Base-by-base conservation (phyloP, 371 early-diverging fungal species). In the Lichtheimia corymbifera region DNA sequence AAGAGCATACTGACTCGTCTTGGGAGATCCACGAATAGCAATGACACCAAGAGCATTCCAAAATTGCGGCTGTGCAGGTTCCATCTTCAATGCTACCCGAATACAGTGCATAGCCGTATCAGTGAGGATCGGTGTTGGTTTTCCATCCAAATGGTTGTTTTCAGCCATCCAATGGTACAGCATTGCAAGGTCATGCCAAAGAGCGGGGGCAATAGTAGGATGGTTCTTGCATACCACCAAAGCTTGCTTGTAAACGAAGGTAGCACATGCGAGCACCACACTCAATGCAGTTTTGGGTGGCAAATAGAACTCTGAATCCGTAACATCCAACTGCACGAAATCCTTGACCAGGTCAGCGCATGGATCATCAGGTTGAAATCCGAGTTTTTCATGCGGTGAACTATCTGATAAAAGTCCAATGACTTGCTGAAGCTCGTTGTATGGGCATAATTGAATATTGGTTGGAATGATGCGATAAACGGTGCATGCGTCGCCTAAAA, bases 21-120 rank as follows among this genome's bases (percentile, higher is more conserved):
- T 80, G 14, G 87, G 77, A 30, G 89, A 62, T 9, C 65, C 55
- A 11, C 67, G 56, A 44, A 86, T 64, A 1, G 88, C 75, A 35
- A 88, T 81, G 1, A 91, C 80, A 24, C 95, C 96, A 50, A 93
- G 78, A 0, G 88, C 77, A 53, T 91, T 92, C 93, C 95, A 93
- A 27, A 83, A 88, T 0, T 74, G 55, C 3, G 74, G 73, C 41
- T 83, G 86, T 0, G 68, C 62, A 4, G 88, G 87, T 18, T 92
- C 84, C 42, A 86, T 64, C 53, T 81, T 83, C 11, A 94, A 59
- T 0, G 95, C 93, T 1, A 84, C 79, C 49, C 84, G 79, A 35
- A 87, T 63, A 57, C 83, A 86, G 6, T 72, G 66, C 22, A 85
- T 80, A 5, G 83, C 76, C 43, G 78, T 59, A 13, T 62, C 61